Conservation (phyloP, 805 yeast species). For the Yamadazyma kitorensis region DNA sequence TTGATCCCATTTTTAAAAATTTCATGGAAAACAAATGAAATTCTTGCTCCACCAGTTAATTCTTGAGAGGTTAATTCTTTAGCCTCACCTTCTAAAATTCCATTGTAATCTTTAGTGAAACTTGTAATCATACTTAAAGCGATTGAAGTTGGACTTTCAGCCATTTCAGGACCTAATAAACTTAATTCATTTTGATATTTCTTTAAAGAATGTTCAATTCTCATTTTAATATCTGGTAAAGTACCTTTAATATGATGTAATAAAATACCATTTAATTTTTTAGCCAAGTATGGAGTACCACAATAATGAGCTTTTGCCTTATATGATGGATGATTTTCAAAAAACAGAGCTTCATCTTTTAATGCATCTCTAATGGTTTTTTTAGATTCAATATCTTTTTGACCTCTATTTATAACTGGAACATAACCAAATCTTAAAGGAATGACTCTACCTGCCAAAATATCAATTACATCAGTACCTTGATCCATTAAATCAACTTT, state of each 20-base stretch:
- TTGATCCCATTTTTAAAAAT: constrained; percentile 88
- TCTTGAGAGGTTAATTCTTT: constrained; percentile 86
- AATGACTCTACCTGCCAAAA: constrained; percentile 91
- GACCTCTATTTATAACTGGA: constrained; percentile 97
- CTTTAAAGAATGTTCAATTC: constrained; percentile 79
- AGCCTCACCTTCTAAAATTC: constrained; percentile 89
- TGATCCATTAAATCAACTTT: constrained; percentile 97
- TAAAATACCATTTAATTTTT: constrained; percentile 82
- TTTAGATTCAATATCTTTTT: constrained; percentile 85
- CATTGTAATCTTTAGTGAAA: constrained; percentile 86
- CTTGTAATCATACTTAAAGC: constrained; percentile 90
- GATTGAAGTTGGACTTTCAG: constrained; percentile 85
- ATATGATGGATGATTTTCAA: constrained; percentile 88
- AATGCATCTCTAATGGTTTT: constrained; percentile 89
- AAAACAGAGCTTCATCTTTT: constrained; percentile 72
- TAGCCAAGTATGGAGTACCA: constrained; percentile 97
- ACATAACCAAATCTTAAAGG: constrained; percentile 94
- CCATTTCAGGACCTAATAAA: constrained; percentile 82
- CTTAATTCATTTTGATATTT: constrained; percentile 79
- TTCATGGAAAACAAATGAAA: constrained; percentile 95
- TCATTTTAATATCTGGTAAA: constrained; percentile 85
- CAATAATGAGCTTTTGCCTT: constrained; percentile 92
- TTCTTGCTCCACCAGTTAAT: constrained; percentile 97
- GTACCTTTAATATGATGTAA: constrained; percentile 72
- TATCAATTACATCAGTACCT: constrained; percentile 96